phyloP scores from a whole-genome alignment of 1,284 basidiomycete species.

The Ganoderma boninense region DNA sequence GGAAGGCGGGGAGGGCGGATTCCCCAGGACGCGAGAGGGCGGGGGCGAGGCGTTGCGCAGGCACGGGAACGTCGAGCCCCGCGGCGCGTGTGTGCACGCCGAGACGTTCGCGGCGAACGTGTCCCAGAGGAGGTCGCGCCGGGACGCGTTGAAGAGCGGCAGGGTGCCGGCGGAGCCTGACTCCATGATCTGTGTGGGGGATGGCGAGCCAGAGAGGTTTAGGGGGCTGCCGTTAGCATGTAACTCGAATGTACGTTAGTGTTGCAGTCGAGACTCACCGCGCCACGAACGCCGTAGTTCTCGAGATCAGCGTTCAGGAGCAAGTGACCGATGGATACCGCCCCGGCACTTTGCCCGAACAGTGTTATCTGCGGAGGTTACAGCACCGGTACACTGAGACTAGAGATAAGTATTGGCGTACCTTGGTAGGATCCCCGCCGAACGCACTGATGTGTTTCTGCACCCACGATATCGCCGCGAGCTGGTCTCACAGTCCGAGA shows the following conservation, averaged over 20 bases:
- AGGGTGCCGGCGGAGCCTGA: conserved; percentile 24
- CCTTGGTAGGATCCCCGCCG: no score
- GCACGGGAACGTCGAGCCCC: neutral
- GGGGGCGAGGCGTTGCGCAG: neutral
- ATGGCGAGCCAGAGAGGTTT: neutral
- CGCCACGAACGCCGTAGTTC: conserved; percentile 49
- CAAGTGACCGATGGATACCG: conserved; percentile 52
- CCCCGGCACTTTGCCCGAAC: conserved; percentile 63
- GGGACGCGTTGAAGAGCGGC: conserved; percentile 18
- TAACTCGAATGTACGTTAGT: no score
- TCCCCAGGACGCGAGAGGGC: conserved; percentile 13
- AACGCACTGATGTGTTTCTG: conserved; percentile 53
- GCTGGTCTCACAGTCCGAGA: conserved; percentile 53
- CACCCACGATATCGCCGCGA: conserved; percentile 56
- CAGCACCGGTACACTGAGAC: neutral
- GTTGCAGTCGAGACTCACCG: conserved; percentile 36
- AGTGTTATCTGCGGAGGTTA: conserved; percentile 52
- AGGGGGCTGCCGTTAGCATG: conserved; percentile 21
- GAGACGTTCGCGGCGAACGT: conserved; percentile 20
- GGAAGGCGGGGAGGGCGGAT: neutral
- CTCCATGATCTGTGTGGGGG: conserved; percentile 21
- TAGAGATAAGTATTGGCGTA: conserved; percentile 16
- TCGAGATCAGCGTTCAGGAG: conserved; percentile 52
- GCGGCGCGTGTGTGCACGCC: neutral
- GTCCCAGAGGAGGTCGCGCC: conserved; percentile 21